Evolutionary conservation across 75 land plant genomes (phyloP).

Genomic region (Sequoiadendron giganteum): DNA sequence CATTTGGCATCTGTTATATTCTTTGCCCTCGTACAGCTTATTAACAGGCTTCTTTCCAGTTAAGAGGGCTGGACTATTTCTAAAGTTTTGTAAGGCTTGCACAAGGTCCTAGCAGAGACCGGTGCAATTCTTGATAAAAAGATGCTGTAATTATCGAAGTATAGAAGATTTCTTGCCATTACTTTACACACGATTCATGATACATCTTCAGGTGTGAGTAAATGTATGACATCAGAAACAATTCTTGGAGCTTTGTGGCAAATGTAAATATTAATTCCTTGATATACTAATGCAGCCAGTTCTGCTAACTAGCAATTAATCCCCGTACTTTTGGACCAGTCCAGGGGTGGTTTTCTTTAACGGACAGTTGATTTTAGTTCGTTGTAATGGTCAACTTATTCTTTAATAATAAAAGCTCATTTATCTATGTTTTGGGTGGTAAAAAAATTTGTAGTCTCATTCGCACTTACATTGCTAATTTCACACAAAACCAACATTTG

Average conservation of each 20-base stretch:
- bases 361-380: too few relatives aligned
- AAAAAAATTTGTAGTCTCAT: too few relatives aligned
- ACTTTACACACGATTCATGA: neutral
- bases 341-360: too few relatives aligned
- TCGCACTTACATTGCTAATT: too few relatives aligned
- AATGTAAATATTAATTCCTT: neutral
- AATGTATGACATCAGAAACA: neutral
- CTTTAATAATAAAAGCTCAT: too few relatives aligned
- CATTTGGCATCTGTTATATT: neutral
- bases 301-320: too few relatives aligned
- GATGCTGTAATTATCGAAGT: neutral
- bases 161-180: too few relatives aligned
- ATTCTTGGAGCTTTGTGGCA: neutral
- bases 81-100: neutral
- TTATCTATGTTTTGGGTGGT: too few relatives aligned
- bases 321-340: too few relatives aligned
- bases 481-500: too few relatives aligned
- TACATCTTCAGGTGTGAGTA: neutral
- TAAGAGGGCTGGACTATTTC: neutral
- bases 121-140: neutral
- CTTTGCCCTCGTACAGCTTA: neutral
- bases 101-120: neutral
- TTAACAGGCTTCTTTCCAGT: neutral
- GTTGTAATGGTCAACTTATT: too few relatives aligned
- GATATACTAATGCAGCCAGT: too few relatives aligned